phyloP scores from a whole-genome alignment of 495 filamentous ascomycete species.

The Xylaria acuta region DNA sequence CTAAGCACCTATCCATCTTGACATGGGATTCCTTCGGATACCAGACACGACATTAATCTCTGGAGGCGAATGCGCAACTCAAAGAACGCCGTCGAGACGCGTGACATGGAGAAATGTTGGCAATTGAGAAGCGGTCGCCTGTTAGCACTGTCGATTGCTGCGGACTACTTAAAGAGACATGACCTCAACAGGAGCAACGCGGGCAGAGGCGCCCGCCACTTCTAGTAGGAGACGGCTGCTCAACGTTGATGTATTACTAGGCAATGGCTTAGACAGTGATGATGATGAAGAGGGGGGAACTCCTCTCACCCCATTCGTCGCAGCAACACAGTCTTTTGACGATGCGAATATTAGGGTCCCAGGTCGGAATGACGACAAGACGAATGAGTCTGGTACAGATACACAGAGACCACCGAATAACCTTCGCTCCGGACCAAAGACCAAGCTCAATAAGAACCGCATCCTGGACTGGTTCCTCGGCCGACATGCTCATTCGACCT shows the following conservation, averaged over 20 bases:
- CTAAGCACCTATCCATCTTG: neutral
- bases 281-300: conserved; percentile 20
- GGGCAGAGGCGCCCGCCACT: neutral
- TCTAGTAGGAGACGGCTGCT: neutral
- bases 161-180: neutral
- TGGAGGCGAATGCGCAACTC: neutral
- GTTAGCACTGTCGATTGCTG: neutral
- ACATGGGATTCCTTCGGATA: neutral
- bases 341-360: neutral
- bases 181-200: neutral
- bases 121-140: neutral
- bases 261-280: conserved; percentile 23
- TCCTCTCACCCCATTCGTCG: neutral
- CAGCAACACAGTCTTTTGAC: neutral
- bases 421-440: neutral
- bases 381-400: neutral
- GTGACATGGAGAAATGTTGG: neutral
- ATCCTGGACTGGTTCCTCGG: conserved; percentile 17
- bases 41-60: neutral
- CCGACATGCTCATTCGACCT: neutral
- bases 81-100: neutral
- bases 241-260: neutral
- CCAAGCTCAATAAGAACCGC: neutral
- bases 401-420: neutral
- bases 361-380: neutral